Conservation (phyloP, 305 asterid genomes). For the Salvia sclarea region DNA sequence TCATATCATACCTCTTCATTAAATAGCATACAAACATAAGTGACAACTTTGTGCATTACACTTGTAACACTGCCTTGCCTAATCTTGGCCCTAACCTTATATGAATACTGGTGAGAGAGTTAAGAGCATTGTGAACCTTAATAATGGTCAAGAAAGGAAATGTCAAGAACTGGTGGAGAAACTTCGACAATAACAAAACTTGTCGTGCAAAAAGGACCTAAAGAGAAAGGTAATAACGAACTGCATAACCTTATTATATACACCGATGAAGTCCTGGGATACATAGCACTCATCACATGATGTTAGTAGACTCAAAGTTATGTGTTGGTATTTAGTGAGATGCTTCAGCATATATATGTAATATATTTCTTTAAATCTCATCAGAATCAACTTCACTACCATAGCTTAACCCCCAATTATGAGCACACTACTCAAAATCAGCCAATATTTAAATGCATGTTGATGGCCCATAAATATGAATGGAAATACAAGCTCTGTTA, state of each 20-base stretch:
- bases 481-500: background rate
- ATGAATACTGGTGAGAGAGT: background rate
- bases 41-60: too few species aligned
- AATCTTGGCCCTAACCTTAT: background rate
- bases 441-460: background rate
- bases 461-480: background rate
- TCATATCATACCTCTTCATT: too few species aligned
- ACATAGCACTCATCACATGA: background rate
- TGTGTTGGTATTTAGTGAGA: background rate
- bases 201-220: background rate
- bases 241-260: background rate
- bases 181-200: background rate
- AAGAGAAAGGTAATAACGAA: background rate
- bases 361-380: background rate
- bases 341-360: background rate
- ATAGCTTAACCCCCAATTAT: too few species aligned
- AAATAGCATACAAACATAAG: too few species aligned
- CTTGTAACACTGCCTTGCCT: background rate
- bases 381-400: too few species aligned
- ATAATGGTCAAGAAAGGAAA: too few species aligned
- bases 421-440: conserved; percentile 3
- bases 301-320: background rate
- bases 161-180: too few species aligned
- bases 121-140: background rate
- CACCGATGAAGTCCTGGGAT: too few species aligned